Evolutionary conservation across 495 filamentous ascomycete species (phyloP).

Genomic region (Hypomontagnella monticulosa): DNA sequence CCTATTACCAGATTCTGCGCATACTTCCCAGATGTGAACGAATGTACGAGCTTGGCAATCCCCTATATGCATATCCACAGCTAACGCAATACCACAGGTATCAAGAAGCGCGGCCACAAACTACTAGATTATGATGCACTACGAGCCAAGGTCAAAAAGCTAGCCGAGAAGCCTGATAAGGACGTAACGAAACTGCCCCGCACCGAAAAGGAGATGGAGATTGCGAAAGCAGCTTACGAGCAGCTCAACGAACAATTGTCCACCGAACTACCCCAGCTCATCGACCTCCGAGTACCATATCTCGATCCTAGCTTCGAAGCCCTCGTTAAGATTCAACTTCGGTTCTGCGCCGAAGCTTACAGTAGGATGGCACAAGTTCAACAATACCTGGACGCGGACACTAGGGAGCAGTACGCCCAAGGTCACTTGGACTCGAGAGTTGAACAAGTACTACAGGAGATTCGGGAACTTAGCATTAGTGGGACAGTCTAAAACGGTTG

Average conservation of each 20-base stretch:
- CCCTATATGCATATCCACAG: not conserved
- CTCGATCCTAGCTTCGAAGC: constrained; percentile 97
- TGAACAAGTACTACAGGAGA: constrained; percentile 96
- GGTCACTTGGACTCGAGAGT: constrained; percentile 91
- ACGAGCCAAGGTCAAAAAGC: constrained; percentile 93
- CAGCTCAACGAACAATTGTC: constrained; percentile 95
- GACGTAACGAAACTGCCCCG: constrained; percentile 93
- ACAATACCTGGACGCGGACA: constrained; percentile 97
- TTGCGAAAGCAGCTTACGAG: constrained; percentile 93
- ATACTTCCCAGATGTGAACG: constrained; percentile 99
- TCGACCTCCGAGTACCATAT: constrained; percentile 96
- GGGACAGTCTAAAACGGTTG: constrained; percentile 59
- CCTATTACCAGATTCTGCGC: constrained; percentile 95
- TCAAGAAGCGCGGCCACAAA: constrained; percentile 98
- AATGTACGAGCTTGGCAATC: constrained; percentile 68
- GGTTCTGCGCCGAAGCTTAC: constrained; percentile 98
- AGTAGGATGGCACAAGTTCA: constrained; percentile 98
- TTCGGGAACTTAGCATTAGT: constrained; percentile 92
- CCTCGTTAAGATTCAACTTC: constrained; percentile 96
- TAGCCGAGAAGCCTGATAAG: constrained; percentile 98
- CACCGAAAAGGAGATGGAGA: constrained; percentile 91
- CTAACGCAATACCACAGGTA: constrained; percentile 61
- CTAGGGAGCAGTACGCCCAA: constrained; percentile 93
- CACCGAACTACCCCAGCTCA: constrained; percentile 93
- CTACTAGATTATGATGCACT: constrained; percentile 97